A percentile compares a stretch with the other conserved stretches of the same genome.
These are phyloP conservation scores for Austroboletus novae-zelandiae DNA, from an alignment of 1,284 basidiomycete genomes.

Conservation along the genomic window DNA sequence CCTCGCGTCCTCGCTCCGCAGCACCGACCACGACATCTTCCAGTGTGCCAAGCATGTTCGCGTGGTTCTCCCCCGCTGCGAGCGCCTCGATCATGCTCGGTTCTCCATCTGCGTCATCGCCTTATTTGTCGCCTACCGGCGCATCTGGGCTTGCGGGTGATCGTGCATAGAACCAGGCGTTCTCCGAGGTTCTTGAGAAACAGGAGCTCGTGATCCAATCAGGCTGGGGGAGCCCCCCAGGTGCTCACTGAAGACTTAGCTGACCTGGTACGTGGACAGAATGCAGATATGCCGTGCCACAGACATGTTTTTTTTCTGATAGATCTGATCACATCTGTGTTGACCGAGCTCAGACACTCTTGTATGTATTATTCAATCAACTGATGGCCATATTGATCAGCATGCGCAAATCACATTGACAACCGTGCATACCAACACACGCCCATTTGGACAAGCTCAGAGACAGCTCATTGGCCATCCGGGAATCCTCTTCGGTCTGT, in stretches of 20 bases:
- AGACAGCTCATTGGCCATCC: constrained; percentile 57
- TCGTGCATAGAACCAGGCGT: too few relatives aligned
- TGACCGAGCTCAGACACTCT: constrained; percentile 79
- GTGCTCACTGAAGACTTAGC: constrained; percentile 59
- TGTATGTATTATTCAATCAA: constrained; percentile 97
- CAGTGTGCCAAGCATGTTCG: neutral
- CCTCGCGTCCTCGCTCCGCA: constrained; percentile 16
- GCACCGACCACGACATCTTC: constrained; percentile 1
- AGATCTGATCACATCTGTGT: constrained; percentile 76
- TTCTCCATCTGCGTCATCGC: constrained; percentile 57
- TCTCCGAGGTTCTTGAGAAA: constrained; percentile 38
- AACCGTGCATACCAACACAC: constrained; percentile 31
- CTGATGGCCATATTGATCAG: constrained; percentile 91
- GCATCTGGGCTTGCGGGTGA: constrained; percentile 78
- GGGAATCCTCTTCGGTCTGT: constrained; percentile 79
- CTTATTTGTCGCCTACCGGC: constrained; percentile 65
- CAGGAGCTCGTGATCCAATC: constrained; percentile 15
- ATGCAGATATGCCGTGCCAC: too few relatives aligned
- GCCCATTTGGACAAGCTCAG: constrained; percentile 21
- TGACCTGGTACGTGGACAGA: constrained; percentile 46
- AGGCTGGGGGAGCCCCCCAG: constrained; percentile 41
- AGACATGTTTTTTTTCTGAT: neutral
- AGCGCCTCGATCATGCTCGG: constrained; percentile 37
- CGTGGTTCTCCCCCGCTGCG: constrained; percentile 5
- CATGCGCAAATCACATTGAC: constrained; percentile 78